Conservation (phyloP, 1,284 basidiomycete species). For the Malassezia caprae region DNA sequence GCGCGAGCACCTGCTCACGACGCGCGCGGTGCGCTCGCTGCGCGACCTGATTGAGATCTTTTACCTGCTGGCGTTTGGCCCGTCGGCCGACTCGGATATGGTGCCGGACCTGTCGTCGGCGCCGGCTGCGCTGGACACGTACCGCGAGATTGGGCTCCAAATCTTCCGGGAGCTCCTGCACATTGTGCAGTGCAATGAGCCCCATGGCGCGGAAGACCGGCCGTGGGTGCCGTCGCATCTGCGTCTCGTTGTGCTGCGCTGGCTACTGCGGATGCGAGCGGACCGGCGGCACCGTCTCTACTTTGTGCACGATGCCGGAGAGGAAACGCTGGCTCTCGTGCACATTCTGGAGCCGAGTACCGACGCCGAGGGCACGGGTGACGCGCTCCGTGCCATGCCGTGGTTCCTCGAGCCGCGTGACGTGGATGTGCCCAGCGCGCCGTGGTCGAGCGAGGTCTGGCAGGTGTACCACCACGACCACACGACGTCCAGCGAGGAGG, state of each 20-base stretch:
- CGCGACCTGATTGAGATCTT: slow-evolving; percentile 41
- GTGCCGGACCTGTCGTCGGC: slow-evolving; percentile 18
- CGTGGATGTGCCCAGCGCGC: neutral
- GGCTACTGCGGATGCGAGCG: slow-evolving; percentile 76
- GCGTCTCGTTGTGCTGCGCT: slow-evolving; percentile 68
- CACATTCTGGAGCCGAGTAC: neutral
- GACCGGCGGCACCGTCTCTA: slow-evolving; percentile 83
- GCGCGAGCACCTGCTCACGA: slow-evolving; percentile 7
- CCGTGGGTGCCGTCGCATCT: slow-evolving; percentile 4
- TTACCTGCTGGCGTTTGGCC: slow-evolving; percentile 41
- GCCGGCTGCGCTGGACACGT: slow-evolving; percentile 25
- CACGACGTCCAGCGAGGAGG: neutral
- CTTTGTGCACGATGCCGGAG: slow-evolving; percentile 53
- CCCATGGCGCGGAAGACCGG: neutral
- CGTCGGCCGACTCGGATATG: slow-evolving; percentile 28
- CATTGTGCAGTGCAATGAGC: slow-evolving; percentile 22
- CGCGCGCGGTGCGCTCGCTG: slow-evolving; percentile 23
- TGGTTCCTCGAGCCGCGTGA: neutral
- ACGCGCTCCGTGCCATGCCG: neutral
- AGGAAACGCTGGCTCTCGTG: slow-evolving; percentile 41
- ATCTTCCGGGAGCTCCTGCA: slow-evolving; percentile 39
- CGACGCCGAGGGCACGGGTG: neutral
- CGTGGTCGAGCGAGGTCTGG: slow-evolving; percentile 1
- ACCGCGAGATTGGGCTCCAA: slow-evolving; percentile 29
- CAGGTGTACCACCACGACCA: neutral